A percentile compares a stretch with the other conserved stretches of the same genome.
Conservation (phyloP, 345 rosid genomes). For the Melaleuca quinquenervia region DNA sequence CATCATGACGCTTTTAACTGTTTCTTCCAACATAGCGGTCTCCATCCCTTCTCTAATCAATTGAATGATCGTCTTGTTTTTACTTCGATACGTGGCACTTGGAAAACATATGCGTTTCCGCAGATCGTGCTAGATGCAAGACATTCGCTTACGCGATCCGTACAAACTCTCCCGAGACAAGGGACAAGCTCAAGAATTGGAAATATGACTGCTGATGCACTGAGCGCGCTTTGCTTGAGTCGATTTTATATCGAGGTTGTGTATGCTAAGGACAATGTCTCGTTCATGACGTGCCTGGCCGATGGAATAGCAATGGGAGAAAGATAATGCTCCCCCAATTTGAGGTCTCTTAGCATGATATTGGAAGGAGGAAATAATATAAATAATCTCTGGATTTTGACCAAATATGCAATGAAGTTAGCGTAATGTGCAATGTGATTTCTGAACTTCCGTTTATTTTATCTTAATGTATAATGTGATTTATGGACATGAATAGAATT, state of each 20-base stretch:
- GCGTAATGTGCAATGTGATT: no score
- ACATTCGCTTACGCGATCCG: background rate
- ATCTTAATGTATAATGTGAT: no score
- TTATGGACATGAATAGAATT: no score
- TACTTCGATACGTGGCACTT: background rate
- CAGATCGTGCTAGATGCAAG: background rate
- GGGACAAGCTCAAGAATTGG: background rate
- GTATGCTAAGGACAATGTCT: background rate
- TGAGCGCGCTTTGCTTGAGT: background rate
- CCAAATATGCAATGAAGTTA: no score
- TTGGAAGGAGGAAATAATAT: no score
- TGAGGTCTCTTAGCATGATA: background rate
- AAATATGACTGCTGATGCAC: background rate
- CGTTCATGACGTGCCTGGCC: background rate
- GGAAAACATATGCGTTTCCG: background rate
- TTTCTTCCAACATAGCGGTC: background rate
- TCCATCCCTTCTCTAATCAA: background rate
- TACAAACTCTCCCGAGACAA: background rate
- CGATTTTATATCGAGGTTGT: no score
- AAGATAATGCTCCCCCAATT: background rate
- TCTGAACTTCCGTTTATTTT: no score
- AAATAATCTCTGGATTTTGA: no score
- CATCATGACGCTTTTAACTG: background rate
- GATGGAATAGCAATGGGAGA: background rate
- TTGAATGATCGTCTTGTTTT: background rate